Evolutionary conservation across 257 asterid species (phyloP).

Genomic region (Leonotis leonurus): DNA sequence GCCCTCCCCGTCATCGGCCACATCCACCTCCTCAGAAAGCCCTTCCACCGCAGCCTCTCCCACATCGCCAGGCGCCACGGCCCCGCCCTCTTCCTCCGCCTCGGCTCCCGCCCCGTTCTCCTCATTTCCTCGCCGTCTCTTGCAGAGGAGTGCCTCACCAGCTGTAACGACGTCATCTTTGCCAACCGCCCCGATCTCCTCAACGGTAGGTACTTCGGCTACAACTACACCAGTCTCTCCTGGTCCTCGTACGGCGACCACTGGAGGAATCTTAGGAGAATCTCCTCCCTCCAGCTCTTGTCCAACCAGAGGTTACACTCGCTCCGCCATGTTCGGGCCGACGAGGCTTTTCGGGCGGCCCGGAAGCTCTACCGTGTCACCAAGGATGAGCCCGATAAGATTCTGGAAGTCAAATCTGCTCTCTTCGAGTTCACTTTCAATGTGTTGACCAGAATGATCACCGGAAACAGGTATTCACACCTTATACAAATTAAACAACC

Average conservation of each 20-base stretch:
- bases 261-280: slow-evolving; percentile 56
- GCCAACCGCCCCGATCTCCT: slow-evolving; percentile 68
- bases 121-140: slow-evolving; percentile 54
- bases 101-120: slow-evolving; percentile 58
- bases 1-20: slow-evolving; percentile 65
- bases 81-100: slow-evolving; percentile 43
- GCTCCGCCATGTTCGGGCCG: slow-evolving; percentile 36
- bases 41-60: slow-evolving; percentile 52
- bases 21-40: slow-evolving; percentile 44
- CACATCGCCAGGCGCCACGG: slow-evolving; percentile 39
- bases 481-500: too few species aligned
- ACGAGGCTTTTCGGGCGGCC: slow-evolving; percentile 33
- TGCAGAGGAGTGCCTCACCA: slow-evolving; percentile 56
- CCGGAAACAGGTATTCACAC: slow-evolving; percentile 33
- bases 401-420: slow-evolving; percentile 32
- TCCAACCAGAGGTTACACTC: slow-evolving; percentile 30
- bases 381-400: slow-evolving; percentile 13
- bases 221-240: slow-evolving; percentile 50
- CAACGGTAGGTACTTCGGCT: slow-evolving; percentile 59
- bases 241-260: slow-evolving; percentile 64
- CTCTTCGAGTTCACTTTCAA: slow-evolving; percentile 46
- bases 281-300: slow-evolving; percentile 38
- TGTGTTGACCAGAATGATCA: slow-evolving; percentile 46
- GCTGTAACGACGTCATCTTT: slow-evolving; percentile 43
- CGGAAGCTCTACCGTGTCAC: slow-evolving; percentile 23